Percentiles rank a stretch among this genome's conserved stretches.
Evolutionary conservation across 1,284 basidiomycete genomes (phyloP).

Genomic region (Ganoderma boninense): DNA sequence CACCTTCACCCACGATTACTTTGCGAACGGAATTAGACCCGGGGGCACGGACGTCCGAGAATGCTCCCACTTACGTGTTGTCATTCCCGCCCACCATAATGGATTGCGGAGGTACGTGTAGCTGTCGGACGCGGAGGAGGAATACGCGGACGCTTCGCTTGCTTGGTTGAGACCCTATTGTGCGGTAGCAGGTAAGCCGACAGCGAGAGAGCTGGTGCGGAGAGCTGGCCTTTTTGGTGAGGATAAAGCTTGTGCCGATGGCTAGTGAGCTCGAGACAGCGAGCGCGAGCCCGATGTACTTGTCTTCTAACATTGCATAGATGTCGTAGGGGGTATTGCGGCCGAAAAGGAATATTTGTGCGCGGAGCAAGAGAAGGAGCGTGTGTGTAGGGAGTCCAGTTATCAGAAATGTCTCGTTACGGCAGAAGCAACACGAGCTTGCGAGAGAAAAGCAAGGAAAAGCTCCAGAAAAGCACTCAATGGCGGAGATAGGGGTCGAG

Average conservation of each 20-base stretch:
- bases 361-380: constrained; percentile 23
- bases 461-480: not conserved
- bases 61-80: constrained; percentile 74
- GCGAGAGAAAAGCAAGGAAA: not conserved
- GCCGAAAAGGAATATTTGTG: not conserved
- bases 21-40: constrained; percentile 20
- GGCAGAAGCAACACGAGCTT: not conserved
- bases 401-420: not conserved
- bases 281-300: constrained; percentile 90
- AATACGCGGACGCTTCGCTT: constrained; percentile 61
- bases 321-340: not conserved
- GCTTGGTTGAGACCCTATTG: constrained; percentile 85
- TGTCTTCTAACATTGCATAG: constrained; percentile 82
- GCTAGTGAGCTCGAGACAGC: constrained; percentile 86
- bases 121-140: constrained; percentile 75
- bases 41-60: constrained; percentile 7
- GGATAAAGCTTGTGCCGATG: constrained; percentile 94
- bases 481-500: constrained; percentile 1
- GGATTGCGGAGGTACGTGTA: constrained; percentile 91
- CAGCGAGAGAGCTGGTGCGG: not conserved
- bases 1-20: constrained; percentile 94
- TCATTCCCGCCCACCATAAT: constrained; percentile 98
- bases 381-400: constrained; percentile 17
- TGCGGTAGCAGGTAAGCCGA: constrained; percentile 6
- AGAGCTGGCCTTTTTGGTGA: constrained; percentile 89